phyloP scores from a whole-genome alignment of 2,329 filamentous ascomycete species.

The Alternaria arborescens region DNA sequence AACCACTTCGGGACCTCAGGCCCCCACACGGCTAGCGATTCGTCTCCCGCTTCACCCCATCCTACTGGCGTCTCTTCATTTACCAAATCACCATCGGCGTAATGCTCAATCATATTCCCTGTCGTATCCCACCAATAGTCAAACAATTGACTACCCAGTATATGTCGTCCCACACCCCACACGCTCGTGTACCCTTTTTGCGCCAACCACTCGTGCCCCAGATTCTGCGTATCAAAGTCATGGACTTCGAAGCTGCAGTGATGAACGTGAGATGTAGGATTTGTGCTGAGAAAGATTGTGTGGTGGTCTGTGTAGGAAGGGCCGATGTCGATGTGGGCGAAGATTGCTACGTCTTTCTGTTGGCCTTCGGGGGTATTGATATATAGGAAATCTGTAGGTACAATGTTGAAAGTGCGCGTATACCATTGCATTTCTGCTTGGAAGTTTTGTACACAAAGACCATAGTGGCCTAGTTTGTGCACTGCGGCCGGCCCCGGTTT shows the following conservation, averaged over 20 bases:
- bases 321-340: slow-evolving; percentile 65
- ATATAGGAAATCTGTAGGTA: slow-evolving; percentile 57
- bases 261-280: slow-evolving; percentile 63
- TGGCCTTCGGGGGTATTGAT: slow-evolving; percentile 25
- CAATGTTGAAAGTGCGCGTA: slow-evolving; percentile 58
- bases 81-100: slow-evolving; percentile 74
- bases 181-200: slow-evolving; percentile 69
- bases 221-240: slow-evolving; percentile 72
- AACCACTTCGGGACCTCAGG: slow-evolving; percentile 52
- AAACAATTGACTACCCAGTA: slow-evolving; percentile 75
- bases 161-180: slow-evolving; percentile 76
- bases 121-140: slow-evolving; percentile 75
- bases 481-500: slow-evolving; percentile 59
- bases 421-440: slow-evolving; percentile 54
- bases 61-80: slow-evolving; percentile 63
- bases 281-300: slow-evolving; percentile 60
- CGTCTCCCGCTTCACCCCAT: slow-evolving; percentile 52
- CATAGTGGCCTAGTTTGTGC: slow-evolving; percentile 61
- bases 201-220: slow-evolving; percentile 74
- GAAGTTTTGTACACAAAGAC: slow-evolving; percentile 53
- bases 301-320: slow-evolving; percentile 63
- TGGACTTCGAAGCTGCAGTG: slow-evolving; percentile 75
- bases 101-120: slow-evolving; percentile 73
- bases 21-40: slow-evolving; percentile 55
- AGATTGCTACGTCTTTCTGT: slow-evolving; percentile 56